Evolutionary conservation across 164 flowering plant species (phyloP), one percentile per base, ranked within the genome.

Genomic region (Magnolia kwangsiensis): DNA sequence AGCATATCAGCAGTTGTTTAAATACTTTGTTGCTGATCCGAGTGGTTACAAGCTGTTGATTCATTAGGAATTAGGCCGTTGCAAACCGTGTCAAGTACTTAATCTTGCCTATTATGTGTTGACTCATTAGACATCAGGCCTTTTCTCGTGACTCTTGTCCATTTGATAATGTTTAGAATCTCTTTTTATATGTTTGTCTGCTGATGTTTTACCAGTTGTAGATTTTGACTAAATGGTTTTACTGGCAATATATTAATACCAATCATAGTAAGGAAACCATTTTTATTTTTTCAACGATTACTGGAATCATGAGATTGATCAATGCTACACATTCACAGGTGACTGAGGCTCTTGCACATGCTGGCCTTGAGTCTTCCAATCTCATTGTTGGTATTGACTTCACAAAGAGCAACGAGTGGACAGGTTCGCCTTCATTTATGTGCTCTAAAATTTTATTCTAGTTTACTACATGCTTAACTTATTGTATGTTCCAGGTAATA

Each of bases 401-500:
- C 83, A 94, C 98, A 72, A 92, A 89, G 85, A 94, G 98, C 89
- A 94, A 94, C 72, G 98, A 94, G 85, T 94, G 98, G 98, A 94
- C 98, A 75, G 98, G 98, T 92, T 74, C 6, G 64, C 1, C 63
- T 65, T 82, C 61, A 21, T 77, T 58, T 78, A 6, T n/a, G 11
- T 13, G 27, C 58, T 37, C 73, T 9, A 6, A 4, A 70, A 14
- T 11, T 49, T 29, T 18, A 50, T 49, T 68, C 55, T 51, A 20
- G n/a, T 21, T 20, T 66, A 31, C n/a, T 55, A 49, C 16, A 21
- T 68, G 73, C 58, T 7, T 58, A 24, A 73, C 24, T 37, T 74
- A 45, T 69, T 20, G 18, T n/a, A 50, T 18, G 14, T n/a, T 55
- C 69, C 73, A 78, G 96, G 96, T 79, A 78, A 85, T 13, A 87